These are phyloP conservation scores for Acacia crassicarpa DNA, from an alignment of 306 rosid genomes.

Conservation along the genomic window DNA sequence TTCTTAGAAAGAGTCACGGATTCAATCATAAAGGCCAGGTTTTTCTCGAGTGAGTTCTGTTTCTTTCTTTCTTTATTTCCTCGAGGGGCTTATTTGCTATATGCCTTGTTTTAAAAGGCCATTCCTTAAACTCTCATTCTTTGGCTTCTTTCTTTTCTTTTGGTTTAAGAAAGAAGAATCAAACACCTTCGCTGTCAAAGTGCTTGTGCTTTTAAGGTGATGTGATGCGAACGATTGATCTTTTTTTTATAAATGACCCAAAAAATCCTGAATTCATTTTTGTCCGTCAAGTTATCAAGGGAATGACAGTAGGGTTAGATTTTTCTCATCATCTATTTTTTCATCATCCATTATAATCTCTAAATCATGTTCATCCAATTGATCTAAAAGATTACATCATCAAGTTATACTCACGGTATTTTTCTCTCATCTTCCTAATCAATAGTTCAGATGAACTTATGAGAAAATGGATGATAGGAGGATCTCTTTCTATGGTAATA, in stretches of 20 bases:
- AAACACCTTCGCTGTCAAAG: neutral
- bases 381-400: no score
- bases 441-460: no score
- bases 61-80: neutral
- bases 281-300: neutral
- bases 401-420: no score
- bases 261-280: neutral
- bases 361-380: no score
- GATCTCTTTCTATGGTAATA: no score
- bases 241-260: neutral
- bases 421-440: no score
- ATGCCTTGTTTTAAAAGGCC: neutral
- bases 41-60: neutral
- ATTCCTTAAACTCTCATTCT: neutral
- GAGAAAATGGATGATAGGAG: no score
- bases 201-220: neutral
- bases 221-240: neutral
- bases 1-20: neutral
- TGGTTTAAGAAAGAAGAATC: neutral
- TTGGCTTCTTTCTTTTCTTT: neutral
- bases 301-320: no score
- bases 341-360: no score
- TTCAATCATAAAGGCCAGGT: neutral
- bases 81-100: neutral
- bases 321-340: no score